Evolutionary conservation across 2,329 filamentous ascomycete genomes (phyloP).

Genomic region (Whalleya microplaca): DNA sequence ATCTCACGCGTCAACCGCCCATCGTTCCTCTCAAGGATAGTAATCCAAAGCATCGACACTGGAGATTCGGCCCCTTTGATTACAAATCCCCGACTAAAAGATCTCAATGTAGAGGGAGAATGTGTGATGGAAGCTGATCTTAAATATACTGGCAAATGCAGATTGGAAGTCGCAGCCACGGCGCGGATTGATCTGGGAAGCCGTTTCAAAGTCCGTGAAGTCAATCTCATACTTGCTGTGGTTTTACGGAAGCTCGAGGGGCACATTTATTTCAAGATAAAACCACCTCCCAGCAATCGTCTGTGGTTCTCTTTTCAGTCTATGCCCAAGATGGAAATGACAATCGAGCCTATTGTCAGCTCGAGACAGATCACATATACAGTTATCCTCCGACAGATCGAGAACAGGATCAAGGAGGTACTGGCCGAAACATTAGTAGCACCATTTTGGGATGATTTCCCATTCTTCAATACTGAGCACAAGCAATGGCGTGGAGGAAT

Average conservation of each 20-base stretch:
- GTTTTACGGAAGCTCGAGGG: slow-evolving; percentile 85
- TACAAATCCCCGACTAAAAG: slow-evolving; percentile 84
- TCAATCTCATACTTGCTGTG: slow-evolving; percentile 85
- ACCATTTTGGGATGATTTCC: slow-evolving; percentile 95
- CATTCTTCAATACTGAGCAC: slow-evolving; percentile 80
- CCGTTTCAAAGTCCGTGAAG: slow-evolving; percentile 87
- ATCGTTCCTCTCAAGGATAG: slow-evolving; percentile 82
- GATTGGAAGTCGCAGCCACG: slow-evolving; percentile 88
- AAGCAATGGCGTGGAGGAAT: slow-evolving; percentile 86
- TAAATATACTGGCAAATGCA: slow-evolving; percentile 86
- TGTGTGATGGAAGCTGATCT: slow-evolving; percentile 85
- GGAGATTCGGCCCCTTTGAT: slow-evolving; percentile 87
- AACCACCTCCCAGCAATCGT: slow-evolving; percentile 92
- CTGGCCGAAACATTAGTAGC: slow-evolving; percentile 88
- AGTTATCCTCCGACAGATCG: slow-evolving; percentile 88
- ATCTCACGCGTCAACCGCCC: slow-evolving; percentile 93
- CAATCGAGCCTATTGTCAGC: slow-evolving; percentile 94
- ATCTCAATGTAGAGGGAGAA: slow-evolving; percentile 90
- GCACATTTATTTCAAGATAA: slow-evolving; percentile 82
- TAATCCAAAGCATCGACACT: slow-evolving; percentile 81
- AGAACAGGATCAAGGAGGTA: slow-evolving; percentile 92
- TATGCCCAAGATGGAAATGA: slow-evolving; percentile 92
- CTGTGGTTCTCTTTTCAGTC: slow-evolving; percentile 95
- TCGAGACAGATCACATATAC: slow-evolving; percentile 94
- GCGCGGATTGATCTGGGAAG: slow-evolving; percentile 88